Conservation (phyloP, 768 basidiomycete species). For the Tricholoma terreum region DNA sequence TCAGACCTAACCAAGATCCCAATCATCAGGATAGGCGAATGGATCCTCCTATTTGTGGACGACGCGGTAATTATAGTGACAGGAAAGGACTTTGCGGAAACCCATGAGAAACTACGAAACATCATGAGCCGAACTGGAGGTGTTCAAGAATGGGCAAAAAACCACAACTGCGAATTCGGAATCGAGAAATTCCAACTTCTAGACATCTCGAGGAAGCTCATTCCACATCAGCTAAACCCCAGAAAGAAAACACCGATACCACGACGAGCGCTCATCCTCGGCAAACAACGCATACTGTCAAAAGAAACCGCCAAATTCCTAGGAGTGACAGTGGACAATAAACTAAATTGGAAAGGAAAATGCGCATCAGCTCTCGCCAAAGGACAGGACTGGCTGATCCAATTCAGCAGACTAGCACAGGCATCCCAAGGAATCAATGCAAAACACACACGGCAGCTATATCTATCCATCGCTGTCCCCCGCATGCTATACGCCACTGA, state of each 20-base stretch:
- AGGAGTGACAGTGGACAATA: conserved; percentile 21
- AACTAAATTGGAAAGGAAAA: conserved; percentile 13
- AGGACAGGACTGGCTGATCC: neutral
- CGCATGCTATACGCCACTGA: no score
- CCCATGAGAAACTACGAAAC: no score
- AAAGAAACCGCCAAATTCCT: conserved; percentile 23
- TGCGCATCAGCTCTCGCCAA: conserved; percentile 7
- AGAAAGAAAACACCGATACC: neutral
- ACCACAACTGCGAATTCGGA: no score
- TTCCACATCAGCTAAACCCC: conserved; percentile 6
- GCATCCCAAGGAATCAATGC: conserved; percentile 13
- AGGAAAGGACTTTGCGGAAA: no score
- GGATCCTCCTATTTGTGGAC: no score
- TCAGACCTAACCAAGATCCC: conserved; percentile 15
- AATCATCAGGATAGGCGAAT: no score
- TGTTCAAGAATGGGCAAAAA: conserved; percentile 17
- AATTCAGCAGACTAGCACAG: conserved; percentile 11
- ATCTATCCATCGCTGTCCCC: no score
- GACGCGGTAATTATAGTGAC: no score
- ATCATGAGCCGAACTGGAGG: no score
- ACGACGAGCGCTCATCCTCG: no score
- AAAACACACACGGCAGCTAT: no score
- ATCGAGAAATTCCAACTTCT: conserved; percentile 20
- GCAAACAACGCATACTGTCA: neutral
- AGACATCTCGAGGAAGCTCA: conserved; percentile 1